Conservation (phyloP, 139 green algal species). For the Chlamydomonas sp. region DNA sequence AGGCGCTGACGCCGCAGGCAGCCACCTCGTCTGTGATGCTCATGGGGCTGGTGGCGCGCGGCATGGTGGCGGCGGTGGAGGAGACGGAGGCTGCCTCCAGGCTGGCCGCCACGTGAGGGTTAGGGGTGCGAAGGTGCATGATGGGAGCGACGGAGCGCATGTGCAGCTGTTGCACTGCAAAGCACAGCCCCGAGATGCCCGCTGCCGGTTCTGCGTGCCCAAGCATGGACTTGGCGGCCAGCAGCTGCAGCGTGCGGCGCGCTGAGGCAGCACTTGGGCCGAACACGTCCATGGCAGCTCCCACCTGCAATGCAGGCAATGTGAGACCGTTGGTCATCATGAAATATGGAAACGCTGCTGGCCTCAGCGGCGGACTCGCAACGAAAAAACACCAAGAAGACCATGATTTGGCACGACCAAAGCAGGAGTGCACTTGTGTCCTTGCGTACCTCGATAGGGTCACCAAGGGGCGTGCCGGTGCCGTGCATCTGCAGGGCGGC, state of each 20-base stretch:
- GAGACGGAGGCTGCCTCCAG: constrained; percentile 21
- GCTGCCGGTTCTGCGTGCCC: constrained; percentile 84
- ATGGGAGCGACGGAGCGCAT: constrained; percentile 18
- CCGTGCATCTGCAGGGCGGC: constrained; percentile 76
- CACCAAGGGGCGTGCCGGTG: constrained; percentile 83
- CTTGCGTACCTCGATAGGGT: constrained; percentile 79
- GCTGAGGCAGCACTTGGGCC: not conserved
- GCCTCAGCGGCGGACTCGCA: too few relatives aligned
- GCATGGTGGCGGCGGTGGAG: constrained; percentile 2
- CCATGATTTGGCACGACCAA: too few relatives aligned
- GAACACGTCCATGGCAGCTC: constrained; percentile 39
- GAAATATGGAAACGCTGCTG: too few relatives aligned
- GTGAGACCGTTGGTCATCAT: too few relatives aligned
- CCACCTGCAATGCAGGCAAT: constrained; percentile 6
- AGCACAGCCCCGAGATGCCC: constrained; percentile 60
- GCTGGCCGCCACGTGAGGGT: constrained; percentile 64
- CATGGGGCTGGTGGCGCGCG: not conserved
- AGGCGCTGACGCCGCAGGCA: constrained; percentile 67
- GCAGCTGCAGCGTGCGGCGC: constrained; percentile 52
- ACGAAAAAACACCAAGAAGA: too few relatives aligned
- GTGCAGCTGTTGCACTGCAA: constrained; percentile 20
- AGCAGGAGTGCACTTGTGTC: not conserved
- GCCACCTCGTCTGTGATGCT: not conserved
- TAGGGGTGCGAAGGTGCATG: constrained; percentile 75
- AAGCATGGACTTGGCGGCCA: constrained; percentile 71